Conservation (phyloP, 2,329 filamentous ascomycete species). For the Pseudogymnoascus sp. region DNA sequence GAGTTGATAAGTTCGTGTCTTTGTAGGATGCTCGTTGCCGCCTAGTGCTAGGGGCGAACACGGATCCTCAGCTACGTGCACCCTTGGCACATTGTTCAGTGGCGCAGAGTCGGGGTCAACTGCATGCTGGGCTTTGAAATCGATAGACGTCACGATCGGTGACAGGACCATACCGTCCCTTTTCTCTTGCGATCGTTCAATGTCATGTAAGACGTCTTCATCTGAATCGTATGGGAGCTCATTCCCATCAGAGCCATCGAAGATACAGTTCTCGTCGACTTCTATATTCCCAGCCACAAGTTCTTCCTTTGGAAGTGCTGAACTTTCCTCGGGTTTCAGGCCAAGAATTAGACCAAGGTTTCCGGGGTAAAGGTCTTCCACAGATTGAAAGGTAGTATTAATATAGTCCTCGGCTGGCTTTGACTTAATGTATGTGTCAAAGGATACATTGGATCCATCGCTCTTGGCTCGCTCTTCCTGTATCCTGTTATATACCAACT, state of each 20-base stretch:
- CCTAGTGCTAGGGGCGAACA: not conserved
- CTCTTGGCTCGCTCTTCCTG: constrained; percentile 50
- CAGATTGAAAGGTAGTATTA: constrained; percentile 72
- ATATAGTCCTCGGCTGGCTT: constrained; percentile 48
- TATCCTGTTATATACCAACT: constrained; percentile 56
- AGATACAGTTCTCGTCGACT: constrained; percentile 56
- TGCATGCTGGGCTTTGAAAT: not conserved
- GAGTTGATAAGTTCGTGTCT: not conserved
- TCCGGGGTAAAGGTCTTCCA: constrained; percentile 76
- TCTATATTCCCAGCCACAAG: constrained; percentile 26
- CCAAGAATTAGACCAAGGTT: constrained; percentile 47
- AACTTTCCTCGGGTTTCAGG: constrained; percentile 15
- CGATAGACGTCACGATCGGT: not conserved
- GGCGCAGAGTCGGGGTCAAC: not conserved
- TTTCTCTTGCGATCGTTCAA: constrained; percentile 22
- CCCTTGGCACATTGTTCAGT: not conserved
- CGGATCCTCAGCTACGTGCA: not conserved
- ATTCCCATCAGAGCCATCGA: constrained; percentile 35
- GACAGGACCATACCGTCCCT: not conserved
- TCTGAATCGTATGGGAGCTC: constrained; percentile 45
- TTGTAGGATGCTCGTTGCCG: not conserved
- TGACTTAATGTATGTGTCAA: constrained; percentile 57
- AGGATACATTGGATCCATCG: constrained; percentile 40
- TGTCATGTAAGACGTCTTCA: constrained; percentile 37
- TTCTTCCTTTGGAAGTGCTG: constrained; percentile 14